Evolutionary conservation across 331 rosid species (phyloP), one percentile per base, ranked within the genome.

Genomic region (Malus hybrid): DNA sequence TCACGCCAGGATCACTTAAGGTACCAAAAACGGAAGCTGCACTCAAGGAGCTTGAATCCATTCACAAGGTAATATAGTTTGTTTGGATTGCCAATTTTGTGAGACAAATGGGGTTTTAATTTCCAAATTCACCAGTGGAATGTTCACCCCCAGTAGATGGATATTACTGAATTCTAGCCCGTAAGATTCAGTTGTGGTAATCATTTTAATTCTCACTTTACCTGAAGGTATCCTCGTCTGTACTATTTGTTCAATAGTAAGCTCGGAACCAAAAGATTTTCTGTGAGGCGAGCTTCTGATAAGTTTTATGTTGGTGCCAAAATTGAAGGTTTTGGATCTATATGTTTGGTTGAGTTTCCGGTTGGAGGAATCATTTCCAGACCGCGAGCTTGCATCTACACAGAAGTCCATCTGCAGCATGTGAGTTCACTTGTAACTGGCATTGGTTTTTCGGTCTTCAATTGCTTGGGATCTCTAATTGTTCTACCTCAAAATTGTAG

Each of bases 341-440:
- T 95, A 95, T 55, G 89, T 92, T 70, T 95, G 97, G 99, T 84
- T 95, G 93, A 95, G 99, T 85, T 92, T 80, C 72, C 94, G 92
- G 36, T 74, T 88, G 83, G 97, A 92, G 69, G 95, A 90, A 15
- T 87, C 97, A 50, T 95, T 95, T 81, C 99, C 96, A 4, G 99
- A 95, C 85, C 96, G 79, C 0, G 87, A 85, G 83, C 74, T 92
- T 50, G 97, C 97, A 50, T 73, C 87, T 66, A 79, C 99, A 3
- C 97, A 95, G 73, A 95, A 89, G 85, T 86, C 88, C 67, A 81
- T 92, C 79, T 95, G 97, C 87, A 90, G 82, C 93, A 48, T 87
- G 99, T 95, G 82, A 76, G 97, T 81, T 76, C 74, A 24, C 73
- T 42, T 16, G 24, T 22, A 65, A 48, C 63, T 66, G 7, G 32